Percentiles rank a stretch among this genome's conserved stretches.
phyloP scores from a whole-genome alignment of 2,329 filamentous ascomycete genomes.

The Penicillium sp. region DNA sequence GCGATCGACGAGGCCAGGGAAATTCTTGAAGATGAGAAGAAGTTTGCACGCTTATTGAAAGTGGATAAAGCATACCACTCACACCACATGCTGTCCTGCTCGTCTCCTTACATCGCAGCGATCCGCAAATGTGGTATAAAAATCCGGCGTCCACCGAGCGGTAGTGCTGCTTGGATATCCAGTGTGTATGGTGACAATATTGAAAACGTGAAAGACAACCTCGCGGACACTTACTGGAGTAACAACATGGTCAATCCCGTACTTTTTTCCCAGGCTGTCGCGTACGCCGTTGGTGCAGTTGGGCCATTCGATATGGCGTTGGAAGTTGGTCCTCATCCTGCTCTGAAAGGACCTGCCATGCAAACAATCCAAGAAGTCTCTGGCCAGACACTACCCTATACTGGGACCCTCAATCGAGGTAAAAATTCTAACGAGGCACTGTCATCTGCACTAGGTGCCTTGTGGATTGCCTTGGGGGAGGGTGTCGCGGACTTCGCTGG shows the following conservation, averaged over 20 bases:
- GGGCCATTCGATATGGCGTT: constrained; percentile 25
- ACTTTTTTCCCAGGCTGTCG: constrained; percentile 24
- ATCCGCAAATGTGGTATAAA: constrained; percentile 17
- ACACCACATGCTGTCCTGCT: constrained; percentile 42
- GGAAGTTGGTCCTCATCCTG: constrained; percentile 39
- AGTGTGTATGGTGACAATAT: constrained; percentile 26
- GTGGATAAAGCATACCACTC: constrained; percentile 50
- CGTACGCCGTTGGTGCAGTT: constrained; percentile 11
- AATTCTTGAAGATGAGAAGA: constrained; percentile 34
- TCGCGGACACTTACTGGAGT: constrained; percentile 29
- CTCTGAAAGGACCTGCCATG: constrained; percentile 31
- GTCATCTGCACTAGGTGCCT: constrained; percentile 16
- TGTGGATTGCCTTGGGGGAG: constrained; percentile 21
- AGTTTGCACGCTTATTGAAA: constrained; percentile 43
- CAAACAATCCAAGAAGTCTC: constrained; percentile 28
- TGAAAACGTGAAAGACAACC: constrained; percentile 14
- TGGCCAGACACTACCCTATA: constrained; percentile 17
- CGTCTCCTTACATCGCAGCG: constrained; percentile 30
- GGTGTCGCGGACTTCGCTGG: constrained; percentile 15
- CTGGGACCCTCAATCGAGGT: constrained; percentile 16
- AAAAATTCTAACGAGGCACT: constrained; percentile 14
- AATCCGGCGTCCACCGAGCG: constrained; percentile 4
- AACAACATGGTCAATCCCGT: constrained; percentile 30
- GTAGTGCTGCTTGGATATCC: constrained; percentile 28
- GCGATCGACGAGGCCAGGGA: constrained; percentile 34